These are phyloP conservation scores for Colletotrichum theobromicola DNA, from an alignment of 2,329 filamentous ascomycete genomes.

Conservation along the genomic window DNA sequence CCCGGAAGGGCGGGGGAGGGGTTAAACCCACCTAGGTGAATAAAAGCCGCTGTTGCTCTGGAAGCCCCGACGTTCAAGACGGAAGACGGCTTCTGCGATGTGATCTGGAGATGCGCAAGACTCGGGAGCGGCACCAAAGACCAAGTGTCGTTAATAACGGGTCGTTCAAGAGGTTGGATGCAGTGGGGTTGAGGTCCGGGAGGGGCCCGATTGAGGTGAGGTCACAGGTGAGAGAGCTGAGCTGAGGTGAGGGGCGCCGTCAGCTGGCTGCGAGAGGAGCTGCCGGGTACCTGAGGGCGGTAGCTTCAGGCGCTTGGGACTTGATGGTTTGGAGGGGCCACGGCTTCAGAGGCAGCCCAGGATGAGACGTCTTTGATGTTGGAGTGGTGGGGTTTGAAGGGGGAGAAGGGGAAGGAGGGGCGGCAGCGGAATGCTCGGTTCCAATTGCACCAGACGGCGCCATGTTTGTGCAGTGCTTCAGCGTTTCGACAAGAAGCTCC, in stretches of 20 bases:
- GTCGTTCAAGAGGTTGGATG: not conserved
- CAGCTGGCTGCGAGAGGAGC: not conserved
- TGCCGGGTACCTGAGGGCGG: not conserved
- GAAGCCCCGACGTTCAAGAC: not conserved
- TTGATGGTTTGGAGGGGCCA: not conserved
- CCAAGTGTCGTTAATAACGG: slow-evolving; percentile 6
- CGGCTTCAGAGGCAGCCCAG: slow-evolving; percentile 7
- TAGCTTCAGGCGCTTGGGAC: not conserved
- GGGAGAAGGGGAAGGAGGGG: not conserved
- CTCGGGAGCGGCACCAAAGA: not conserved
- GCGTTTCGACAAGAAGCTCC: not conserved
- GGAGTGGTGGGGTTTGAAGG: slow-evolving; percentile 9
- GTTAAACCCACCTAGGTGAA: slow-evolving; percentile 6
- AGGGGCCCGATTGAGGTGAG: not conserved
- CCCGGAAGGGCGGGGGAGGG: slow-evolving; percentile 4
- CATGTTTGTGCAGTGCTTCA: not conserved
- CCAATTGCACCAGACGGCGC: not conserved
- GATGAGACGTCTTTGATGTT: slow-evolving; percentile 15
- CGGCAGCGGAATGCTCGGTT: not conserved
- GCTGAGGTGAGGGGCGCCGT: not conserved
- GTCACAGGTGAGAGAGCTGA: not conserved
- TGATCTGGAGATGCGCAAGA: not conserved
- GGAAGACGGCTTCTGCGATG: not conserved
- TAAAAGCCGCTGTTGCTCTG: not conserved
- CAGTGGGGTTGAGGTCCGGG: slow-evolving; percentile 3